Percentiles rank a stretch among this genome's conserved stretches.
Evolutionary conservation across 805 yeast species (phyloP).

Genomic region (Metschnikowia borealis): DNA sequence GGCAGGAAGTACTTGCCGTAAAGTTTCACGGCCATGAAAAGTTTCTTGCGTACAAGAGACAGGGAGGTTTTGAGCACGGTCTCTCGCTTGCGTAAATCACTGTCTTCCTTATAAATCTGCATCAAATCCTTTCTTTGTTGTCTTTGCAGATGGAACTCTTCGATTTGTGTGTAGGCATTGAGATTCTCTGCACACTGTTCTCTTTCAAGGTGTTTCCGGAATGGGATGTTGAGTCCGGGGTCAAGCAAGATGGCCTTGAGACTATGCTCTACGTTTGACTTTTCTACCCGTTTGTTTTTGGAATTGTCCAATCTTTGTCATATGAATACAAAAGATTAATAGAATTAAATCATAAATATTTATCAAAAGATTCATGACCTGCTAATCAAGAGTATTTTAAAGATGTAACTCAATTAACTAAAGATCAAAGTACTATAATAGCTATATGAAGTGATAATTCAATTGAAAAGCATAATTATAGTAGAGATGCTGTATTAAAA

Average conservation of each 20-base stretch:
- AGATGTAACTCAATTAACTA: too few species aligned
- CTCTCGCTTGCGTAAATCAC: conserved; percentile 15
- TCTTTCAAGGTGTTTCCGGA: conserved; percentile 58
- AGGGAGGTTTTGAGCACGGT: conserved; percentile 11
- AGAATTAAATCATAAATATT: too few species aligned
- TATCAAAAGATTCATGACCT: too few species aligned
- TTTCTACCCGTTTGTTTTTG: background rate
- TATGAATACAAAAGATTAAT: too few species aligned
- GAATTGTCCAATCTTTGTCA: background rate
- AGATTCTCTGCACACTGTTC: conserved; percentile 72
- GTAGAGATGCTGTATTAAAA: too few species aligned
- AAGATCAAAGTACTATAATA: too few species aligned
- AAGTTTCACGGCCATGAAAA: conserved; percentile 59
- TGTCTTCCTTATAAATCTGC: conserved; percentile 8
- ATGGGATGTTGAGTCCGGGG: conserved; percentile 70
- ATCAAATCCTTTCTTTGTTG: conserved; percentile 38
- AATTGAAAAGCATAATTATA: too few species aligned
- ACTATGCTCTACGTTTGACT: background rate
- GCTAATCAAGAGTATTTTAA: too few species aligned
- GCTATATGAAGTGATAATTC: too few species aligned
- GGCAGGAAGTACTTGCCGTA: conserved; percentile 61
- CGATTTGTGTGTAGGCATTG: conserved; percentile 63
- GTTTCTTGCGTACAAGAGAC: conserved; percentile 48
- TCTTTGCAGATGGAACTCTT: conserved; percentile 47
- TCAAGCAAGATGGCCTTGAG: conserved; percentile 50